Evolutionary conservation across 305 asterid species (phyloP), one percentile per base, ranked within the genome.

Genomic region (Nicotiana rustica): DNA sequence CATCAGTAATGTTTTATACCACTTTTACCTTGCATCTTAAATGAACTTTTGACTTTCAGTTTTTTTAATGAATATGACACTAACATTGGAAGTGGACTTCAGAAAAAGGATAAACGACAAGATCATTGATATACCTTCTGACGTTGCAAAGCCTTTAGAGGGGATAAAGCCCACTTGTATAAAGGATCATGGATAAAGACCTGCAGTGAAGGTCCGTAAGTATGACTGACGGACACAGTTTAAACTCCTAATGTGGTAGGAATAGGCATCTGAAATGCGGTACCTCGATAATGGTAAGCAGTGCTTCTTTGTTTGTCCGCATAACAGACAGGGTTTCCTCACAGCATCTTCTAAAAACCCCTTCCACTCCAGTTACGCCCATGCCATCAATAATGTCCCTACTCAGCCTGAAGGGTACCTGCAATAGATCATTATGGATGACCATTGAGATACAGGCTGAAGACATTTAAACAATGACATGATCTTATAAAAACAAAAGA

Each of bases 361-460:
- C 99, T 93, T 96, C 98, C 83, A 94, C 98, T 36, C 98, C 99
- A 68, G 98, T 93, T 79, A 92, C 91, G 70, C 99, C 99, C 99
- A 96, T 96, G 79, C 99, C 99, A 84, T 96, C 98, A 70, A 96
- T 86, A 82, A 96, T 89, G 83, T 96, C 98, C 91, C 97, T 89
- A 9, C 97, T 96, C 88, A 96, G 89, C 92, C 98, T 92, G 87
- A 94, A 96, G 31, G 99, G 98, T 21, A 96, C 98, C 99, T 96
- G 89, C 80, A 79, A 84, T 83, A 62, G 67, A 67, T 31, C 81
- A 82, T 69, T 80, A 57, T 67, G 31, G 59, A 62, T 82, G 44
- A 82, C 7, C 57, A 6, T 14, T 57, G 6, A 75, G 57, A 82
- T 19, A 82, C 64, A 71, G 15, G 10, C 59, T 21, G 35, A 59